Conservation (phyloP, 2,329 filamentous ascomycete species). For the Paraphoma sp. region DNA sequence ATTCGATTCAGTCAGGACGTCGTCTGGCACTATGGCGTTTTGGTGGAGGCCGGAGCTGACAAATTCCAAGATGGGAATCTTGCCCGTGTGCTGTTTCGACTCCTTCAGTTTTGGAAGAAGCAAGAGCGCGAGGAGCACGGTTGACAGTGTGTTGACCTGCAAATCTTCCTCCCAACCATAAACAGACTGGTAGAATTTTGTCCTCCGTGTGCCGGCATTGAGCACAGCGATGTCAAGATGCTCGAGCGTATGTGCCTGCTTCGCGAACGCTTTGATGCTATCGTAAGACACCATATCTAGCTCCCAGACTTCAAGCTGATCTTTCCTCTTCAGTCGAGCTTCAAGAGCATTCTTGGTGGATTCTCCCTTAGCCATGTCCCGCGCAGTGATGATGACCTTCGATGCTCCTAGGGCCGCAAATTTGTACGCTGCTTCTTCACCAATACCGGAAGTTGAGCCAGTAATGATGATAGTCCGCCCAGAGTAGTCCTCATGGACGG, state of each 20-base stretch:
- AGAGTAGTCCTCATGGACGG: constrained; percentile 40
- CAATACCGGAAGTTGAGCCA: constrained; percentile 49
- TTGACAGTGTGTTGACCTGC: constrained; percentile 66
- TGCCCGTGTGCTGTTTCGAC: constrained; percentile 27
- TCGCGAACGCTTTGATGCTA: constrained; percentile 40
- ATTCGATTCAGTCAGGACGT: constrained; percentile 25
- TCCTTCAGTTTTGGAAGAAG: constrained; percentile 51
- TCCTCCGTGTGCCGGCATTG: constrained; percentile 47
- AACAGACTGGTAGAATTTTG: constrained; percentile 25
- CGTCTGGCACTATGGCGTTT: constrained; percentile 28
- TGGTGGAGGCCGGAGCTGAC: constrained; percentile 42
- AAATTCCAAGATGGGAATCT: constrained; percentile 40
- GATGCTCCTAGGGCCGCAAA: constrained; percentile 45
- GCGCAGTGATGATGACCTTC: constrained; percentile 49
- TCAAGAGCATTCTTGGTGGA: constrained; percentile 39
- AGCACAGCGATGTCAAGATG: constrained; percentile 48
- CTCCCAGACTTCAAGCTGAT: constrained; percentile 45
- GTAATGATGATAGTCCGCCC: constrained; percentile 56
- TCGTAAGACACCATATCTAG: constrained; percentile 46
- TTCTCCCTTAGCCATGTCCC: constrained; percentile 45
- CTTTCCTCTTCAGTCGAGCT: constrained; percentile 27
- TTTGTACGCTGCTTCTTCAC: constrained; percentile 46
- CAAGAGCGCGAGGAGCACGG: constrained; percentile 60
- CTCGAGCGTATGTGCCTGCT: constrained; percentile 34
- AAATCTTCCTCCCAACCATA: constrained; percentile 55